A percentile compares a stretch with the other conserved stretches of the same genome.
These are phyloP conservation scores for Citrus maxima DNA, from an alignment of 345 rosid genomes.

Conservation along the genomic window DNA sequence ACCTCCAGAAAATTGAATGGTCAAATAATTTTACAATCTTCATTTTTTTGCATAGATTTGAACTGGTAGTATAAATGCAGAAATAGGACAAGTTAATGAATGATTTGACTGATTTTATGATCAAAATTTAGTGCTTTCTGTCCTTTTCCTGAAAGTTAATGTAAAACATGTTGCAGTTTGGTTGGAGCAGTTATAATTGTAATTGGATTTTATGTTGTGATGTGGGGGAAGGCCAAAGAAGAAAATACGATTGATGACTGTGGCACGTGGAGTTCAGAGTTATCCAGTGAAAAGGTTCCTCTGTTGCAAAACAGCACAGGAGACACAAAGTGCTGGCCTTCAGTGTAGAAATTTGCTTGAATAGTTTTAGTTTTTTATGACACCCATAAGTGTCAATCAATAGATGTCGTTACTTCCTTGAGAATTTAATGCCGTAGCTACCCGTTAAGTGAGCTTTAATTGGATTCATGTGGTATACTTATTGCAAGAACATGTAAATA, in stretches of 20 bases:
- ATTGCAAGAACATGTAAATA: neutral
- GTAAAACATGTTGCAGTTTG: slow-evolving; percentile 14
- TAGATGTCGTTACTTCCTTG: neutral
- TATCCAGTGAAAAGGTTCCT: slow-evolving; percentile 1
- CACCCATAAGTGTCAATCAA: neutral
- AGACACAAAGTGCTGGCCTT: neutral
- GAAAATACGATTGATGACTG: no score
- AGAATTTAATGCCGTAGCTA: neutral
- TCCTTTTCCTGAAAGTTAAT: neutral
- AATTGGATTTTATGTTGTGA: slow-evolving; percentile 17
- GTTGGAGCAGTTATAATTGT: slow-evolving; percentile 16
- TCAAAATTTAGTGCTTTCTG: neutral
- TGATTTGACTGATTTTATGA: neutral
- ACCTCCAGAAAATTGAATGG: no score
- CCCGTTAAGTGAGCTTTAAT: neutral
- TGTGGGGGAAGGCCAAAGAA: slow-evolving; percentile 17
- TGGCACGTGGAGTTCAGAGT: neutral
- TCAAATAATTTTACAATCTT: neutral
- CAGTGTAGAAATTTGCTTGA: neutral
- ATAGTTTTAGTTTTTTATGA: neutral
- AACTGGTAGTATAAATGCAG: neutral
- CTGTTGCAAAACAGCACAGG: neutral
- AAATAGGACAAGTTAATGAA: neutral
- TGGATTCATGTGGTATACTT: neutral
- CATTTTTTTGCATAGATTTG: neutral